Base-by-base conservation (phyloP, 768 basidiomycete genomes). In the Termitomyces sp. region DNA sequence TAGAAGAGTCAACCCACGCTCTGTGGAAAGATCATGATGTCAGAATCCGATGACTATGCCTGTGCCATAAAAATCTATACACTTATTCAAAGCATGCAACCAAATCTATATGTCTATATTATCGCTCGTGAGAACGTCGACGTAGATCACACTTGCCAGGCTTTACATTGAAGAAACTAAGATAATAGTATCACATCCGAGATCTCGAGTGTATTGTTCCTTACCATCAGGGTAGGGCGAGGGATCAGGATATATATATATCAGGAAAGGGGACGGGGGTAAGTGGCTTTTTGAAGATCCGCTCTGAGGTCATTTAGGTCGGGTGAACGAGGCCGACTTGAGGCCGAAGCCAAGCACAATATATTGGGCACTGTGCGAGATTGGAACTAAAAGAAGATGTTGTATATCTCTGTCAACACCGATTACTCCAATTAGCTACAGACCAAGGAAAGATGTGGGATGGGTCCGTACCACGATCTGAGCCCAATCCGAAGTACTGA, bases 291-390 rank as follows among this genome's bases (percentile, higher is more conserved):
- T 52, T 35, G 21, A 55, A 35, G 33, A 11, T 56, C 51, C 48
- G 53, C 53, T 54, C 37, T 50, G 21, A 47, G 4, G 21, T 46
- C 50, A 48, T 21, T 5, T 33, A 54, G 28, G 50, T 52, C 38
- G 53, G 30, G 53, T 60, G 56, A 50, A 23, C 38, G 60, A 60
- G 56, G 54, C 60, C 60, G 60, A 60, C 35, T 56, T 33, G 56
- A 60, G 56, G 54, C 60, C 60, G 60, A 60, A 35, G 60, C 53
- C 53, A 49, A 60, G 43, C 49, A 48, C 51, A 19, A 23, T 28
- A 38, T 17, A 38, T 41, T 41, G 50, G 17, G 37, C 10, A 17
- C 21, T 51, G 45, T 37, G 47, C 38, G 47, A 50, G 53, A 38
- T 44, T 28, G 42, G 38, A 28, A 23, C 33, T 3, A 15, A 37